Evolutionary conservation across 2,329 filamentous ascomycete genomes (phyloP).

Genomic region (Teratosphaeriaceae sp.): DNA sequence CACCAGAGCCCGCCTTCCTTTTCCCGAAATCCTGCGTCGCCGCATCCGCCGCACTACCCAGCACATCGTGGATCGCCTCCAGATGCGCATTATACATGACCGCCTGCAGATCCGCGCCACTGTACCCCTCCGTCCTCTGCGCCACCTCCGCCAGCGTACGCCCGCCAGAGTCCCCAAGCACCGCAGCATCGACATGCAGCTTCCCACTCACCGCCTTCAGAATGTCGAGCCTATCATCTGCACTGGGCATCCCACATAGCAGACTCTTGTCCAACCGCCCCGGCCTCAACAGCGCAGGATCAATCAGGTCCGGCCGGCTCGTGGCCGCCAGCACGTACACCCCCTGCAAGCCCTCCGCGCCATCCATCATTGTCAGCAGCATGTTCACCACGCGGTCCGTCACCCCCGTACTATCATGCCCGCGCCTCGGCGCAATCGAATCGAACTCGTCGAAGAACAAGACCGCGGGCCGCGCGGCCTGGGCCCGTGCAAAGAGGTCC

Average conservation of each 20-base stretch:
- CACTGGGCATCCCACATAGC: slow-evolving; percentile 78
- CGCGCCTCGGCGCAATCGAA: slow-evolving; percentile 92
- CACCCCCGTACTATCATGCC: slow-evolving; percentile 96
- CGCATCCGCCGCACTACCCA: slow-evolving; percentile 44
- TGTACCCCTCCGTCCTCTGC: slow-evolving; percentile 76
- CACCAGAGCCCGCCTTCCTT: slow-evolving; percentile 22
- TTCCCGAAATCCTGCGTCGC: slow-evolving; percentile 26
- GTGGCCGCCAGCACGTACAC: slow-evolving; percentile 97
- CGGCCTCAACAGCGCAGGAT: slow-evolving; percentile 84
- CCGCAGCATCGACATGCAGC: slow-evolving; percentile 61
- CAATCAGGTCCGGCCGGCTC: slow-evolving; percentile 86
- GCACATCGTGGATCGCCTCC: slow-evolving; percentile 90
- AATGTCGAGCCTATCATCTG: slow-evolving; percentile 81
- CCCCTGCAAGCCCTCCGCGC: slow-evolving; percentile 86
- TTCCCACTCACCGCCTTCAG: slow-evolving; percentile 76
- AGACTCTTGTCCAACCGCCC: slow-evolving; percentile 90
- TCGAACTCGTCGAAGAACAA: slow-evolving; percentile 99
- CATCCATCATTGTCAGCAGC: slow-evolving; percentile 97
- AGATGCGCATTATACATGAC: slow-evolving; percentile 94
- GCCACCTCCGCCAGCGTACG: slow-evolving; percentile 63
- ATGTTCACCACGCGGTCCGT: slow-evolving; percentile 98
- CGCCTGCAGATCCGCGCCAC: slow-evolving; percentile 89
- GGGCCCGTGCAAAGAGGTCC: slow-evolving; percentile 88
- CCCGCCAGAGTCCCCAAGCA: slow-evolving; percentile 42
- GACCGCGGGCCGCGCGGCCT: slow-evolving; percentile 85